These are phyloP conservation scores for Cryptosporidium xiaoi DNA, from an alignment of 169 alveolate genomes.

Conservation along the genomic window DNA sequence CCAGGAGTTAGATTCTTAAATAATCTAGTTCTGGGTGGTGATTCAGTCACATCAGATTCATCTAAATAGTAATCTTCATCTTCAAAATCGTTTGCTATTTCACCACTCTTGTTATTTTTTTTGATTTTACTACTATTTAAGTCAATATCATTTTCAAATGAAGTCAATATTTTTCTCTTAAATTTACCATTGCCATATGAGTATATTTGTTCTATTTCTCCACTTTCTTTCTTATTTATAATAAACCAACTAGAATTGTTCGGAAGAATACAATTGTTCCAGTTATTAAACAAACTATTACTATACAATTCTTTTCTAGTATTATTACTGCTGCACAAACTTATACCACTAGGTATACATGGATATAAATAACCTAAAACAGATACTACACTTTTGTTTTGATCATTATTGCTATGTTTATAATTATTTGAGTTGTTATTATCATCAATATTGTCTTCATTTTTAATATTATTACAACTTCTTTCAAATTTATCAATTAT, in stretches of 20 bases:
- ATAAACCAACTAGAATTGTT: conserved; percentile 4
- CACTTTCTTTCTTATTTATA: conserved; percentile 12
- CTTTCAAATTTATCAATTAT: too few species aligned
- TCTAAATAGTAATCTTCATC: conserved; percentile 66
- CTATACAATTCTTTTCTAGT: conserved; percentile 38
- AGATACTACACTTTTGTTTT: not conserved
- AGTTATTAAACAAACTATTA: conserved; percentile 2
- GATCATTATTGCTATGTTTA: not conserved
- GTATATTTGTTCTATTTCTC: conserved; percentile 8
- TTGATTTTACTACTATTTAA: conserved; percentile 32
- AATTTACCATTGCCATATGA: conserved; percentile 57
- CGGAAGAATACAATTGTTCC: conserved; percentile 54
- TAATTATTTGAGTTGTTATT: too few species aligned
- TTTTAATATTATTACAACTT: not conserved
- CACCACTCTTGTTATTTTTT: conserved; percentile 7
- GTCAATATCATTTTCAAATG: conserved; percentile 21
- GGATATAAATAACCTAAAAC: conserved; percentile 43
- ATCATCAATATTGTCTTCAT: not conserved
- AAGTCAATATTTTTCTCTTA: conserved; percentile 25
- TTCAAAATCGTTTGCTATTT: conserved; percentile 35
- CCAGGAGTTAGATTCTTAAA: conserved; percentile 46
- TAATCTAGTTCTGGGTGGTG: conserved; percentile 16
- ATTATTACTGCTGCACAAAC: conserved; percentile 51
- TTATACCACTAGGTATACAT: conserved; percentile 35
- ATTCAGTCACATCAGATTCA: conserved; percentile 11